A percentile compares a stretch with the other conserved stretches of the same genome.
These are phyloP conservation scores for Arthrocladium fulminans DNA, from an alignment of 2,329 filamentous ascomycete species.

Conservation along the genomic window DNA sequence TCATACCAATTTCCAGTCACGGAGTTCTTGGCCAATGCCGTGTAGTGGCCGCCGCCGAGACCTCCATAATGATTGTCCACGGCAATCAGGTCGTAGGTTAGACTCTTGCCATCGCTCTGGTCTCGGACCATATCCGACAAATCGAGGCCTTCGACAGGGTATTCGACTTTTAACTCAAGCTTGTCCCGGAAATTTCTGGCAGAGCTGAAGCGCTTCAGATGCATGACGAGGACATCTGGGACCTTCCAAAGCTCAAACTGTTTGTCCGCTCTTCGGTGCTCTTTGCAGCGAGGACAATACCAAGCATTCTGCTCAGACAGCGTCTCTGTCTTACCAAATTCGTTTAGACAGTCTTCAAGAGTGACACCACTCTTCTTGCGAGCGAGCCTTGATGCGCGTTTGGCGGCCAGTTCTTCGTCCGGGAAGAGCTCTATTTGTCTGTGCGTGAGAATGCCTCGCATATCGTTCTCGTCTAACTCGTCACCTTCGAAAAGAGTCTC, in stretches of 20 bases:
- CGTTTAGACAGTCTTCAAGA: conserved; percentile 82
- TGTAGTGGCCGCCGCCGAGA: conserved; percentile 91
- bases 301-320: conserved; percentile 92
- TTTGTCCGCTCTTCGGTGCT: conserved; percentile 84
- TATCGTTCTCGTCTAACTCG: conserved; percentile 36
- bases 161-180: conserved; percentile 82
- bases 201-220: conserved; percentile 90
- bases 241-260: conserved; percentile 96
- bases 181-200: conserved; percentile 78
- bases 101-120: conserved; percentile 68
- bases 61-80: conserved; percentile 95
- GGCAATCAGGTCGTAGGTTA: conserved; percentile 86
- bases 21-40: conserved; percentile 88
- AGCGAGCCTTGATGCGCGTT: conserved; percentile 52
- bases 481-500: conserved; percentile 57
- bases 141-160: conserved; percentile 80
- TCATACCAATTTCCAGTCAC: conserved; percentile 85
- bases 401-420: conserved; percentile 57
- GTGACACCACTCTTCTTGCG: conserved; percentile 69
- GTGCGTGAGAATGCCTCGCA: conserved; percentile 50
- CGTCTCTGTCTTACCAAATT: conserved; percentile 89
- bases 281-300: conserved; percentile 95
- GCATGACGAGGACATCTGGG: conserved; percentile 88
- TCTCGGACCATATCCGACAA: conserved; percentile 70
- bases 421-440: conserved; percentile 42